A percentile compares a stretch with the other conserved stretches of the same genome.
Evolutionary conservation across 2,329 filamentous ascomycete species (phyloP).

Genomic region (Dothistroma septosporum): DNA sequence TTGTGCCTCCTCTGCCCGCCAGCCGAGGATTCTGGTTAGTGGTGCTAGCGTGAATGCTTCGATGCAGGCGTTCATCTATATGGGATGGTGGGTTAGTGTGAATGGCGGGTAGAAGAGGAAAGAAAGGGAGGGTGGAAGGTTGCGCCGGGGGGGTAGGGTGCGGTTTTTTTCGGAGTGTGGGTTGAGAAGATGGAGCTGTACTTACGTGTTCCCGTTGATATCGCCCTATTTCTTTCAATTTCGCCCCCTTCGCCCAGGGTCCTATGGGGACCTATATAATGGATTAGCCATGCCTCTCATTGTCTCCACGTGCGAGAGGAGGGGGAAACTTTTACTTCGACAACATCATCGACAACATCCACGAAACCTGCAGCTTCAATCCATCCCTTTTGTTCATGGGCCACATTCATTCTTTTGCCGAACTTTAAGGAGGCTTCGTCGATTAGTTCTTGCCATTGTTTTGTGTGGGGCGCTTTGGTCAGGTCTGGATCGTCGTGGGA

Average conservation of each 20-base stretch:
- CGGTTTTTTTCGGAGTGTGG: no score
- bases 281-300: no score
- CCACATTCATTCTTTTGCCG: conserved; percentile 19
- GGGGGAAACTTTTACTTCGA: conserved; percentile 7
- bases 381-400: conserved; percentile 12
- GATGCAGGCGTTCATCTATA: conserved; percentile 13
- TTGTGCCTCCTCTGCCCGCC: conserved; percentile 26
- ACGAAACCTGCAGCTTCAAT: conserved; percentile 20
- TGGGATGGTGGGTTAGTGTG: no score
- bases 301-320: no score
- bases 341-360: conserved; percentile 16
- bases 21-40: conserved; percentile 39
- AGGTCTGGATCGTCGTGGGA: conserved; percentile 26
- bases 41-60: conserved; percentile 38
- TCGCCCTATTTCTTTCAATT: conserved; percentile 37
- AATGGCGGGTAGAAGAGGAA: no score
- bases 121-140: no score
- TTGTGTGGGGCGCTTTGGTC: conserved; percentile 12
- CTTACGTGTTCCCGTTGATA: conserved; percentile 17
- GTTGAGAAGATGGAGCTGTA: no score
- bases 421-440: conserved; percentile 11
- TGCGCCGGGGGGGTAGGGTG: no score
- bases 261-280: conserved; percentile 10
- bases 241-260: conserved; percentile 37
- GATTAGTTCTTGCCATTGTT: conserved; percentile 15